Conservation (phyloP, 108 stramenopile species). For the Aureococcus anophagefferens region DNA sequence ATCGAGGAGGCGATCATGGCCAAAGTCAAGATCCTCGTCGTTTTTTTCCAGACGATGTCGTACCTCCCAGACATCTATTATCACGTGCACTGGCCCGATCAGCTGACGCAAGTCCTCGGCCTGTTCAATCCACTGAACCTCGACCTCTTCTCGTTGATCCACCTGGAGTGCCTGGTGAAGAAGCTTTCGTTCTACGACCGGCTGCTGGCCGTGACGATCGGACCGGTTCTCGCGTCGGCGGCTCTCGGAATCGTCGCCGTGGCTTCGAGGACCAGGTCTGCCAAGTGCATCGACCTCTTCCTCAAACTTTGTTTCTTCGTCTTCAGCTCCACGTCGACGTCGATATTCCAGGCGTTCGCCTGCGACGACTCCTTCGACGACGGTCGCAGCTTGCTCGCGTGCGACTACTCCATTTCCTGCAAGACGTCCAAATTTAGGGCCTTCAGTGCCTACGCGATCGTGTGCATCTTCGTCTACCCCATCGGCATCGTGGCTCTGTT, state of each 20-base stretch:
- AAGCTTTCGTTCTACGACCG: too few species aligned
- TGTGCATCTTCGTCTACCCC: slow-evolving; percentile 3
- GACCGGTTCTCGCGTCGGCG: too few species aligned
- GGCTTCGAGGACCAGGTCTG: background rate
- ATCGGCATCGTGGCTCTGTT: slow-evolving; percentile 3
- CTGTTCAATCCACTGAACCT: background rate
- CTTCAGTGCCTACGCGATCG: background rate
- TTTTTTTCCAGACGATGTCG: too few species aligned
- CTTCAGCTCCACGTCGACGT: background rate
- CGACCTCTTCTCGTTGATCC: too few species aligned
- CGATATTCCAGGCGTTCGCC: slow-evolving; percentile 8
- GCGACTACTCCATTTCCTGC: slow-evolving; percentile 2
- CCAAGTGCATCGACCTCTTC: background rate
- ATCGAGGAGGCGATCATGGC: too few species aligned
- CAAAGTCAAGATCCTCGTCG: background rate
- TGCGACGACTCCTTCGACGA: slow-evolving; percentile 4
- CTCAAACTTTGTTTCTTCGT: background rate
- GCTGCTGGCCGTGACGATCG: too few species aligned
- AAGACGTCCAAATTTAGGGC: background rate
- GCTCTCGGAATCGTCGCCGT: too few species aligned
- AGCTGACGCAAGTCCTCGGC: too few species aligned
- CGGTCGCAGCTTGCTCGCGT: background rate
- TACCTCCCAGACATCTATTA: too few species aligned
- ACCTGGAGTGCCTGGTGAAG: too few species aligned
- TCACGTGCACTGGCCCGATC: too few species aligned